These are phyloP conservation scores for Chlorociboria aeruginascens DNA, from an alignment of 495 filamentous ascomycete species.

Conservation along the genomic window DNA sequence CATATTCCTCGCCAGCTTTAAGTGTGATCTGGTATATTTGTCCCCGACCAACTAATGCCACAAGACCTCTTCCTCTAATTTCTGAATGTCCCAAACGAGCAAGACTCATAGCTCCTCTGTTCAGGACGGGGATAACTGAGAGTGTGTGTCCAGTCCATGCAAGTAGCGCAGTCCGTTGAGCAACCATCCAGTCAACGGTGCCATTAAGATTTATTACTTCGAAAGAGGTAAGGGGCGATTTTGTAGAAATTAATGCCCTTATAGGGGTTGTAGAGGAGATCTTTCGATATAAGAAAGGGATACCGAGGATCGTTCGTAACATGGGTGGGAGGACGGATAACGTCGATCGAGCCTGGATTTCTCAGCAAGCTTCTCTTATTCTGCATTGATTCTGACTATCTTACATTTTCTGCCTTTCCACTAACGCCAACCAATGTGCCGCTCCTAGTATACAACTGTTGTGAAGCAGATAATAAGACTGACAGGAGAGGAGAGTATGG, in stretches of 20 bases:
- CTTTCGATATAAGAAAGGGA: conserved; percentile 91
- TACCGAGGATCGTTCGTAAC: conserved; percentile 58
- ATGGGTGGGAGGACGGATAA: conserved; percentile 80
- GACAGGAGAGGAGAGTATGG: conserved; percentile 79
- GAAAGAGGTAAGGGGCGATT: conserved; percentile 73
- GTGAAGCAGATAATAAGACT: conserved; percentile 82
- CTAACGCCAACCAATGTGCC: conserved; percentile 84
- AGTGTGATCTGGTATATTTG: conserved; percentile 76
- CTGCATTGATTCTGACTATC: conserved; percentile 9
- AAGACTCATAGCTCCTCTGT: conserved; percentile 53
- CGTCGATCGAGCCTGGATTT: conserved; percentile 59
- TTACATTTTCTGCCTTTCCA: conserved; percentile 82
- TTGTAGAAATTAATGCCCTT: conserved; percentile 75
- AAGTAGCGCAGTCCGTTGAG: conserved; percentile 71
- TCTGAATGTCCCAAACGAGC: conserved; percentile 85
- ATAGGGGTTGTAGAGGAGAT: conserved; percentile 76
- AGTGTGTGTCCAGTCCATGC: conserved; percentile 95
- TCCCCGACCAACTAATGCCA: conserved; percentile 72
- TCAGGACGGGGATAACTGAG: conserved; percentile 58
- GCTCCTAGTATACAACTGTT: conserved; percentile 79
- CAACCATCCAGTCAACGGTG: conserved; percentile 89
- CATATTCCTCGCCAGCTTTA: conserved; percentile 70
- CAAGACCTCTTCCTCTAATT: conserved; percentile 75
- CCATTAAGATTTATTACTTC: conserved; percentile 82
- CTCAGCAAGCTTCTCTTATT: conserved; percentile 6